Conservation (phyloP, 345 rosid species). For the Lenwebbia sp. region DNA sequence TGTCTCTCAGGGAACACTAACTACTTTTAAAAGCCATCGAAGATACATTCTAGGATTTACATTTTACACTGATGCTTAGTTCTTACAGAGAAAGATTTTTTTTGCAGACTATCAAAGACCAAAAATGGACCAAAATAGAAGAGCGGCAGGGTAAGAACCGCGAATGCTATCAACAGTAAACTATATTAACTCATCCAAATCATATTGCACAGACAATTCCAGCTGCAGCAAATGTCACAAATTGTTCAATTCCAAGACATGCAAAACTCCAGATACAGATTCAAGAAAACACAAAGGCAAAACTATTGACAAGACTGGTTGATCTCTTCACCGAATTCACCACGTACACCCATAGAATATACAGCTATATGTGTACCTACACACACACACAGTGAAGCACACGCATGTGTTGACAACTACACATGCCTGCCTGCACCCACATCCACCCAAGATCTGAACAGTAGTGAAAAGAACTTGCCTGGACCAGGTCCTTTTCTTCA, state of each 20-base stretch:
- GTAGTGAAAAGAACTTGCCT: constrained; percentile 44
- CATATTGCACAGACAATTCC: not conserved
- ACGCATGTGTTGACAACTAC: not conserved
- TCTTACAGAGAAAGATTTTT: not conserved
- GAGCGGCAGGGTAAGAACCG: not conserved
- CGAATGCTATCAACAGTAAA: not conserved
- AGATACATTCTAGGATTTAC: not conserved
- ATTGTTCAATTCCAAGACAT: not conserved
- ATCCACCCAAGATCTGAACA: not conserved
- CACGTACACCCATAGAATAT: not conserved
- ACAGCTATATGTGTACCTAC: not conserved
- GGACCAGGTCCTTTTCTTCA: constrained; percentile 76
- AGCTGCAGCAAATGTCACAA: not conserved
- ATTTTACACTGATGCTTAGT: not conserved
- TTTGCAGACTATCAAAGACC: not conserved
- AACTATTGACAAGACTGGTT: not conserved
- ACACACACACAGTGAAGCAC: not conserved
- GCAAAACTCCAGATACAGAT: not conserved
- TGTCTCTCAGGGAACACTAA: not conserved
- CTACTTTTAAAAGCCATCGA: not conserved
- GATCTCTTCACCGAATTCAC: not conserved
- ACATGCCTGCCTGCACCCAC: not conserved
- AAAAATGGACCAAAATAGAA: not conserved
- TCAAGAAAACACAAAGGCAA: not conserved
- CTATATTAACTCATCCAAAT: not conserved